A percentile compares a stretch with the other conserved stretches of the same genome.
Evolutionary conservation across 371 early-diverging fungal genomes (phyloP).

Genomic region (Mucor velutinosus): DNA sequence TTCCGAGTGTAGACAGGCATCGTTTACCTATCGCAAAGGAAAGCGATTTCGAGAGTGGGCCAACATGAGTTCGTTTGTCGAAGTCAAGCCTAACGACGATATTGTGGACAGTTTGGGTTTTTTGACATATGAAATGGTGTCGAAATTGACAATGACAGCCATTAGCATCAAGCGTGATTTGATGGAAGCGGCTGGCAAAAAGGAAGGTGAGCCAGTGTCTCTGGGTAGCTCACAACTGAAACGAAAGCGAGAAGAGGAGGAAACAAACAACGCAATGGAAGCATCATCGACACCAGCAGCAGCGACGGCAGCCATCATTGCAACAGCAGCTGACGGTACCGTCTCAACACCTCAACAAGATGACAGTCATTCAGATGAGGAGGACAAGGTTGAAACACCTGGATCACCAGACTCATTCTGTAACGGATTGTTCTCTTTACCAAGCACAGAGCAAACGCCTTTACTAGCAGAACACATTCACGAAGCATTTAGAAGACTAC

Average conservation of each 20-base stretch:
- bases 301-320: slow-evolving; percentile 2
- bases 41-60: slow-evolving; percentile 97
- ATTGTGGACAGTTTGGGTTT: slow-evolving; percentile 97
- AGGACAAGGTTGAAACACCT: slow-evolving; percentile 25
- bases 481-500: slow-evolving; percentile 86
- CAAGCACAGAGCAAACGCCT: slow-evolving; percentile 79
- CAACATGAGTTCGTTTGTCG: slow-evolving; percentile 82
- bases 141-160: slow-evolving; percentile 85
- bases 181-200: slow-evolving; percentile 28
- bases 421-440: slow-evolving; percentile 73
- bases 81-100: slow-evolving; percentile 91
- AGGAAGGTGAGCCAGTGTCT: slow-evolving; percentile 29
- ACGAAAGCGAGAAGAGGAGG: slow-evolving; percentile 49
- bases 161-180: slow-evolving; percentile 73
- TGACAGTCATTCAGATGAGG: not conserved
- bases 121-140: slow-evolving; percentile 96
- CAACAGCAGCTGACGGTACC: slow-evolving; percentile 5
- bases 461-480: slow-evolving; percentile 85
- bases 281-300: slow-evolving; percentile 10
- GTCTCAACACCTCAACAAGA: not conserved
- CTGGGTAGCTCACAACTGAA: slow-evolving; percentile 20
- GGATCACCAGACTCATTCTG: slow-evolving; percentile 33
- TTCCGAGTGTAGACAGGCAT: slow-evolving; percentile 97
- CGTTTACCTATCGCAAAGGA: slow-evolving; percentile 94
- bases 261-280: slow-evolving; percentile 24